Percentiles rank a stretch among this genome's conserved stretches.
These are phyloP conservation scores for Gossypium arboreum DNA, from an alignment of 345 rosid genomes.

Conservation along the genomic window DNA sequence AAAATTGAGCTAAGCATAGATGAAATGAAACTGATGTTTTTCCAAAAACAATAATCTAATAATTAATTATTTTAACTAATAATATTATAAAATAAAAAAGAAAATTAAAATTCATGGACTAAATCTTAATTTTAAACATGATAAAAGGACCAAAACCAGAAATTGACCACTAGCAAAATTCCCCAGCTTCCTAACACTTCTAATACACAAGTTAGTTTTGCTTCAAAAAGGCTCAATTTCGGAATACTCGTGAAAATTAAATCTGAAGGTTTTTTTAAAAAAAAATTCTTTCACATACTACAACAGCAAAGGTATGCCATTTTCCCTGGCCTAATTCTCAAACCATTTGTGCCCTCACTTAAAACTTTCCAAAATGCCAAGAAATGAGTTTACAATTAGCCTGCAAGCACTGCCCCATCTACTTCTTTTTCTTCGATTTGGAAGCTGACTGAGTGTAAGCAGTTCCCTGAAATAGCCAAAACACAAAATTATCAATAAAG, in stretches of 20 bases:
- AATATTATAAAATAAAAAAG: no score
- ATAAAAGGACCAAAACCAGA: no score
- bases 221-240: conserved; percentile 29
- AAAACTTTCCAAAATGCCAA: conserved; percentile 22
- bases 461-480: conserved; percentile 54
- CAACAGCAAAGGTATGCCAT: conserved; percentile 31
- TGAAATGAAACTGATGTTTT: no score
- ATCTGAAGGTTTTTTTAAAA: background rate
- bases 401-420: conserved; percentile 17
- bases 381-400: conserved; percentile 27
- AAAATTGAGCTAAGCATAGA: no score
- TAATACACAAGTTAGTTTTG: conserved; percentile 14
- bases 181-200: conserved; percentile 16
- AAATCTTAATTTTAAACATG: no score
- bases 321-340: conserved; percentile 31
- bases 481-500: background rate
- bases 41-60: no score
- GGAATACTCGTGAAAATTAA: conserved; percentile 23
- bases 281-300: conserved; percentile 32
- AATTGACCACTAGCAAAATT: background rate
- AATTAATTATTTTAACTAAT: no score
- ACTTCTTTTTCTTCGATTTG: conserved; percentile 85
- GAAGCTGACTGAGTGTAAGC: conserved; percentile 48
- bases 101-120: no score
- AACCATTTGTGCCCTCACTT: conserved; percentile 25